A percentile compares a stretch with the other conserved stretches of the same genome.
These are phyloP conservation scores for Solanum paucissectum DNA, from an alignment of 257 asterid genomes.

Conservation along the genomic window DNA sequence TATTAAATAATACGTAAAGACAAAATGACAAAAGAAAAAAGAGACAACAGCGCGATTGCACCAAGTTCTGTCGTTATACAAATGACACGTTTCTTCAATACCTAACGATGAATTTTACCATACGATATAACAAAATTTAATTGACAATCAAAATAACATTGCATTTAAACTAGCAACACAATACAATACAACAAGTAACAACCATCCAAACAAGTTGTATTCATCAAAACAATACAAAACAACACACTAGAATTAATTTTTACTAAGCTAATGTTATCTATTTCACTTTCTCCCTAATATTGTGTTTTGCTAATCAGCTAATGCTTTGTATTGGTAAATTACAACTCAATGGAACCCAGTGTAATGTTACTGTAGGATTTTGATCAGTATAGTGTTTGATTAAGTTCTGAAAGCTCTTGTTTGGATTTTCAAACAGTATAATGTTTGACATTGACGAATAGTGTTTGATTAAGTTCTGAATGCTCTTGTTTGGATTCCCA, in stretches of 20 bases:
- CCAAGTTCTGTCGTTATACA: background rate
- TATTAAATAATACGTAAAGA: background rate
- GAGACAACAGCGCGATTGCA: fast-evolving
- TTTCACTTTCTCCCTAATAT: background rate
- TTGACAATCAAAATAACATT: background rate
- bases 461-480: background rate
- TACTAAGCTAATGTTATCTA: background rate
- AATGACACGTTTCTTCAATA: background rate
- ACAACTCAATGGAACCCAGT: background rate
- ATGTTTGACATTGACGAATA: background rate
- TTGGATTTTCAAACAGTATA: background rate
- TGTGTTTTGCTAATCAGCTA: background rate
- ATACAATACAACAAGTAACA: background rate
- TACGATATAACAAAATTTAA: no score
- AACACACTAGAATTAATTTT: no score
- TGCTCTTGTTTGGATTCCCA: background rate
- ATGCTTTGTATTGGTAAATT: background rate
- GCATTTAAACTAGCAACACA: background rate
- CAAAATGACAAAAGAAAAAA: background rate
- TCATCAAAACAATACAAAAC: no score
- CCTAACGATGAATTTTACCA: no score
- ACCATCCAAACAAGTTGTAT: background rate
- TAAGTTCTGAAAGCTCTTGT: background rate
- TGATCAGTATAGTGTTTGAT: background rate
- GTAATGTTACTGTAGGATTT: background rate